Evolutionary conservation across 2,329 filamentous ascomycete species (phyloP).

Genomic region (Septoria linicola): DNA sequence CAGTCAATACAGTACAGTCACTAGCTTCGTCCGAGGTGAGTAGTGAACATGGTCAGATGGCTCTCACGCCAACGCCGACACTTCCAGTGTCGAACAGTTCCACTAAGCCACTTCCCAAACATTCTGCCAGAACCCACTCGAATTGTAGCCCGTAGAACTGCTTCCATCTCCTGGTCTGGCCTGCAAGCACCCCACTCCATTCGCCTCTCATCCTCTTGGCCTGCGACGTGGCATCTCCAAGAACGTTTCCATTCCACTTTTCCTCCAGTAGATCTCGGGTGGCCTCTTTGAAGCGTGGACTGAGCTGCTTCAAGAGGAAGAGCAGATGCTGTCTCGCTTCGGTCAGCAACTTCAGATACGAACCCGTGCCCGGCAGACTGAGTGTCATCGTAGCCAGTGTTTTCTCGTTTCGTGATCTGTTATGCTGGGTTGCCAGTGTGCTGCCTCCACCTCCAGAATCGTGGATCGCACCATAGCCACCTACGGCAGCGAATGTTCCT

Average conservation of each 20-base stretch:
- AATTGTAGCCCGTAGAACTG: constrained; percentile 68
- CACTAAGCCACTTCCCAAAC: constrained; percentile 66
- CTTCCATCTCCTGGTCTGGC: constrained; percentile 67
- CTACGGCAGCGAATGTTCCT: constrained; percentile 67
- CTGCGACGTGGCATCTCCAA: constrained; percentile 47
- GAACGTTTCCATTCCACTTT: constrained; percentile 68
- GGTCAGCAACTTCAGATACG: constrained; percentile 64
- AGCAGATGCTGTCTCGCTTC: constrained; percentile 62
- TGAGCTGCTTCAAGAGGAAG: constrained; percentile 56
- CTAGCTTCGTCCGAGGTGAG: no score
- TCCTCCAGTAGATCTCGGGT: constrained; percentile 63
- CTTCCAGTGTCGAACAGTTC: constrained; percentile 74
- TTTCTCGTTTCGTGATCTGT: constrained; percentile 14
- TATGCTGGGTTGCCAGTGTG: constrained; percentile 34
- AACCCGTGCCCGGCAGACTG: constrained; percentile 65
- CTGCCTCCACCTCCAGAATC: constrained; percentile 58
- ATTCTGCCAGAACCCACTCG: constrained; percentile 70
- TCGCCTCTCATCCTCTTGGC: constrained; percentile 57
- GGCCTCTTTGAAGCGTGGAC: constrained; percentile 59
- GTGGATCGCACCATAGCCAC: constrained; percentile 65
- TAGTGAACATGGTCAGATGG: background rate
- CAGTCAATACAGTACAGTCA: no score
- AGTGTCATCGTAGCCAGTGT: constrained; percentile 47
- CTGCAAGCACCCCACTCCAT: constrained; percentile 58
- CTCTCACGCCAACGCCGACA: constrained; percentile 63